Evolutionary conservation across 2,329 filamentous ascomycete genomes (phyloP), one percentile per base, ranked within the genome.

Genomic region (Aspergillus neotritici): DNA sequence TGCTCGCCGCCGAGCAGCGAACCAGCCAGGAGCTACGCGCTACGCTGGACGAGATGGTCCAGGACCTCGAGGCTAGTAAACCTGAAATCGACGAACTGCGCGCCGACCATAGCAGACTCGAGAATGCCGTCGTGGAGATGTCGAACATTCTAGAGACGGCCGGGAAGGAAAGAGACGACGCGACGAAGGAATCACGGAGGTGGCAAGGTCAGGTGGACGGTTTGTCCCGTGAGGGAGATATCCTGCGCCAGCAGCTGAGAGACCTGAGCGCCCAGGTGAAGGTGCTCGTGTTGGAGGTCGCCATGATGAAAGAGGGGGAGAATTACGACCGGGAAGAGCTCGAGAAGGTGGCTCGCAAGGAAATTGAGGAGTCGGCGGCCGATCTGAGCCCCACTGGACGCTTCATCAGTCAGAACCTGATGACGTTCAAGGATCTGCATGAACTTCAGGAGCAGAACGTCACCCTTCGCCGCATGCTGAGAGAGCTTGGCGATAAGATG

Each of bases 201-300:
- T 84, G 84, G 41, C 83, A 93, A 61, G 79, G 79, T n/a, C 78
- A 87, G 44, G 76, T 89, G 43, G 76, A 77, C 46, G 78, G 78
- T 13, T 65, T 76, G 17, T 65, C 69, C 5, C 76, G 73, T 35
- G 89, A 97, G 66, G 76, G 79, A 28, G 83, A 86, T 47, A 87
- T 96, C 31, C 73, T 94, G 16, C 84, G 85, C 40, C 86, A 89
- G 52, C 89, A 96, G 62, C 74, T 97, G 7, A 85, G 91, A 29
- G 93, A 97, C 64, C 77, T 94, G 14, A 89, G 89, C 56, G 83
- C 86, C 1, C 90, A 98, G 65, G 80, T 96, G 51, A 94, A 94
- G 64, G 83, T 94, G 60, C 77, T 98, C 5, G 77, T 96, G 4
- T 86, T 94, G 65, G 91, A 95, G 64, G 77, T 89, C 44, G 84